phyloP scores from a whole-genome alignment of 164 flowering plant genomes.

The Paratinospora sagittata region DNA sequence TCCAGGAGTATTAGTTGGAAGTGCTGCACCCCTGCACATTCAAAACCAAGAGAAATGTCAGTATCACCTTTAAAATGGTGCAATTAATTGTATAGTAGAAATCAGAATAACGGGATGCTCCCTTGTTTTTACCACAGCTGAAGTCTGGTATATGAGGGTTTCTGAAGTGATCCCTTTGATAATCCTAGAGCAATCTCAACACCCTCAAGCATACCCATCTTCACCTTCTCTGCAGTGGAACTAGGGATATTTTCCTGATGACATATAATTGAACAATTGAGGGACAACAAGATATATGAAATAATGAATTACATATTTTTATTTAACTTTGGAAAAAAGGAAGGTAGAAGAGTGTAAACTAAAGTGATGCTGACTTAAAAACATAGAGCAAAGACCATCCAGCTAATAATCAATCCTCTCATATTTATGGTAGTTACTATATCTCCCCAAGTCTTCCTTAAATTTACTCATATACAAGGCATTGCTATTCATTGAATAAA shows the following conservation, averaged over 20 bases:
- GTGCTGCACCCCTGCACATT: conserved; percentile 90
- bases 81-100: background rate
- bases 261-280: background rate
- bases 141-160: conserved; percentile 57
- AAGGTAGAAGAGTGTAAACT: background rate
- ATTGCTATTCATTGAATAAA: background rate
- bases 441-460: background rate
- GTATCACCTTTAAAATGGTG: background rate
- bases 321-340: background rate
- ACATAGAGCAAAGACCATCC: background rate
- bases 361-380: background rate
- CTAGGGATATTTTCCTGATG: conserved; percentile 80
- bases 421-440: background rate
- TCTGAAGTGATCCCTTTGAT: conserved; percentile 56
- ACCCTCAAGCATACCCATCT: conserved; percentile 66
- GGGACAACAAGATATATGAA: background rate
- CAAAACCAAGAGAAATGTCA: conserved; percentile 7
- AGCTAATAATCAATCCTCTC: background rate
- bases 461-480: background rate
- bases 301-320: background rate
- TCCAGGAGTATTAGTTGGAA: conserved; percentile 82
- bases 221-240: conserved; percentile 81
- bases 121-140: conserved; percentile 59
- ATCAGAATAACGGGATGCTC: background rate
- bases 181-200: conserved; percentile 78